Percentiles rank a stretch among this genome's conserved stretches.
phyloP scores from a whole-genome alignment of 2,329 filamentous ascomycete genomes.

The Penicillium sp. region DNA sequence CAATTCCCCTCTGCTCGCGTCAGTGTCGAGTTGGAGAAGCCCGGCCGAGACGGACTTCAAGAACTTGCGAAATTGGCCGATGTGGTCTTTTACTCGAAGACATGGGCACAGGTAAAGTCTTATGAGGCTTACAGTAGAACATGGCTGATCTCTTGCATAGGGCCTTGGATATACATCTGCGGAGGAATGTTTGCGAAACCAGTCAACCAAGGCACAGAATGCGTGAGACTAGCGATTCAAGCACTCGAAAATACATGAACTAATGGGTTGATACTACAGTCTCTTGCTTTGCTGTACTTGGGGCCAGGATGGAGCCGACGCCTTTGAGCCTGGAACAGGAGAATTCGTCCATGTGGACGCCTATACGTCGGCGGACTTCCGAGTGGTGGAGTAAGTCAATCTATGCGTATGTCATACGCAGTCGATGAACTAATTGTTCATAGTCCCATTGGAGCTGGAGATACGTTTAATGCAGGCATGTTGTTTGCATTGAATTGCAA shows the following conservation, averaged over 20 bases:
- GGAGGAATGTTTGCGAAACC: constrained; percentile 52
- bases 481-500: constrained; percentile 62
- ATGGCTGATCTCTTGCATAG: constrained; percentile 15
- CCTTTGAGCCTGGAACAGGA: constrained; percentile 40
- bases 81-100: constrained; percentile 71
- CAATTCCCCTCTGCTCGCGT: constrained; percentile 50
- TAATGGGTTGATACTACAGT: constrained; percentile 26
- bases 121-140: neutral
- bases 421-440: constrained; percentile 4
- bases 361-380: constrained; percentile 37
- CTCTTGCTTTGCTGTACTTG: constrained; percentile 60
- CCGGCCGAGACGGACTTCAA: constrained; percentile 59
- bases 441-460: constrained; percentile 71
- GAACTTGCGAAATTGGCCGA: constrained; percentile 64
- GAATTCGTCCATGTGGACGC: constrained; percentile 47
- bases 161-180: constrained; percentile 47
- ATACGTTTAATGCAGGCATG: constrained; percentile 73
- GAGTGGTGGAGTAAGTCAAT: constrained; percentile 61
- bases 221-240: constrained; percentile 43
- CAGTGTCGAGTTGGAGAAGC: constrained; percentile 74
- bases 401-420: no score
- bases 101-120: constrained; percentile 64
- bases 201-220: constrained; percentile 43
- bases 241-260: neutral
- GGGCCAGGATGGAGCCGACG: constrained; percentile 57